phyloP scores from a whole-genome alignment of 148 eudicot genomes.

The Polygonum aviculare region DNA sequence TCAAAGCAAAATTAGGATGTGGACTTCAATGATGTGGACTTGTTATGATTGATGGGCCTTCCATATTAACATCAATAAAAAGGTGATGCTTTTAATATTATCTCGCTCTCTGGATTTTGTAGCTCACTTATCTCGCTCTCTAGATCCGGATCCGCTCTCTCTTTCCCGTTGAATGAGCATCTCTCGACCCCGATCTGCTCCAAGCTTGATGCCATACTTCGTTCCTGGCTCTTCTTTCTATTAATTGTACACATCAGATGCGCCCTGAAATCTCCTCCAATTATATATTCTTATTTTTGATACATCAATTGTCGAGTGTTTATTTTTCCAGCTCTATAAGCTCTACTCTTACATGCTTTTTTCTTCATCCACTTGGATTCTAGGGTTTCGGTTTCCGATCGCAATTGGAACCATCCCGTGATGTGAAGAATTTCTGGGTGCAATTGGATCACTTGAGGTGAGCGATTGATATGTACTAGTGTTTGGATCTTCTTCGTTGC shows the following conservation, averaged over 20 bases:
- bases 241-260: background rate
- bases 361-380: background rate
- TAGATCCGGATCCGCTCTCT: slow-evolving; percentile 4
- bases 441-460: slow-evolving; percentile 9
- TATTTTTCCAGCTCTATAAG: background rate
- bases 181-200: slow-evolving; percentile 1
- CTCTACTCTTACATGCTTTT: background rate
- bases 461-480: background rate
- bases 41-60: too few species aligned
- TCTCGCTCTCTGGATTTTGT: background rate
- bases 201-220: background rate
- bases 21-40: too few species aligned
- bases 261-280: background rate
- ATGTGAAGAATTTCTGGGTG: background rate
- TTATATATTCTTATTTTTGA: background rate
- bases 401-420: background rate
- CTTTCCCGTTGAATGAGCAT: background rate
- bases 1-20: too few species aligned
- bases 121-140: background rate
- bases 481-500: background rate
- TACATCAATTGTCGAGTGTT: background rate
- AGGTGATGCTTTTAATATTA: too few species aligned
- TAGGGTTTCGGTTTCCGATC: background rate
- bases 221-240: background rate
- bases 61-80: too few species aligned